Evolutionary conservation across 148 eudicot genomes (phyloP), one percentile per base, ranked within the genome.

Genomic region (Vaccinium macrocarpon): DNA sequence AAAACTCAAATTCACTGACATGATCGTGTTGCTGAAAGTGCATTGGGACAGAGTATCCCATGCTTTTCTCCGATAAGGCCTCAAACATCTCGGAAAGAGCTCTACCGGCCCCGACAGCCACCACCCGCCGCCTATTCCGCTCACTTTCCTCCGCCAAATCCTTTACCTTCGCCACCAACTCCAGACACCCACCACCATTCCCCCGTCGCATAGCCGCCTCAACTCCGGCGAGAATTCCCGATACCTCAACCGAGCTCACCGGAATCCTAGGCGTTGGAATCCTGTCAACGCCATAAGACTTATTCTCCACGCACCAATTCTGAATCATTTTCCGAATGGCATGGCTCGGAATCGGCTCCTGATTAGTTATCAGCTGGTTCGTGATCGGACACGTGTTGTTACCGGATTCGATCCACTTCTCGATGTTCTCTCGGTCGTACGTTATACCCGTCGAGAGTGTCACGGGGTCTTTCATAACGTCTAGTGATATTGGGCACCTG

Each of bases 91-190:
- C 72, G 0, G 92, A 85, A 2, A 95, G 85, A 1, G 84, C 88
- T 2, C 38, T 27, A 8, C 85, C 83, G 3, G 90, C 79, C 0
- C 93, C 92, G 59, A 89, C 86, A 0, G 70, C 86, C 23, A 88
- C 61, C 75, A 95, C 66, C 81, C 92, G 87, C 72, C 85, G 85
- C 84, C 83, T 89, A 81, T 91, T 95, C 52, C 94, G 77, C 29
- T 93, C 95, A 76, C 94, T 93, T 62, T 93, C 98, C 49, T 84
- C 90, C 11, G 84, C 89, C 66, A 86, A 82, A 19, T n/a, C 78
- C 59, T 79, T 83, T 1, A 95, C 29, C 81, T 86, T 92, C 18
- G 50, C 88, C 66, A 90, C 95, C 38, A 90, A 23, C 49, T 84
- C 89, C 35, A 18, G 56, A 25, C 85, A 81, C 3, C 16, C 75